A percentile compares a stretch with the other conserved stretches of the same genome.
These are phyloP conservation scores for Alternaria panax DNA, from an alignment of 2,329 filamentous ascomycete species.

Conservation along the genomic window DNA sequence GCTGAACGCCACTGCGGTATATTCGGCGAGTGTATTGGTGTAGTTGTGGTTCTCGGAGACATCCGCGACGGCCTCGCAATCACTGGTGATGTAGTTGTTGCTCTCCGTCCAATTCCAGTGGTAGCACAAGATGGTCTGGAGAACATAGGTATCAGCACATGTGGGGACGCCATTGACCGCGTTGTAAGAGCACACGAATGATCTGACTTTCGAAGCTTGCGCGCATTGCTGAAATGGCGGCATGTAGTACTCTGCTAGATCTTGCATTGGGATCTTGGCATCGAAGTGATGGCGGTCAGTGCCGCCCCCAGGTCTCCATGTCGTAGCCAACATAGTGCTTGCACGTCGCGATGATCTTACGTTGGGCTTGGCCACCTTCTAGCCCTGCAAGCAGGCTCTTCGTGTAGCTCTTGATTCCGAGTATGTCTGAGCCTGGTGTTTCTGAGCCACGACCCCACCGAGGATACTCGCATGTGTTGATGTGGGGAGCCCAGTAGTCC, in stretches of 20 bases:
- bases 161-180: conserved; percentile 72
- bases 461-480: conserved; percentile 70
- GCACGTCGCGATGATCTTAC: conserved; percentile 55
- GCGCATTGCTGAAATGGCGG: conserved; percentile 66
- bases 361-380: conserved; percentile 25
- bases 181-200: conserved; percentile 65
- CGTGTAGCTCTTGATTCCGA: conserved; percentile 58
- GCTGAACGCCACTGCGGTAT: conserved; percentile 56
- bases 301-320: conserved; percentile 40
- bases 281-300: conserved; percentile 59
- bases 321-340: conserved; percentile 54
- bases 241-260: conserved; percentile 72
- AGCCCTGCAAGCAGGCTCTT: conserved; percentile 37
- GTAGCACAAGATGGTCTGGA: conserved; percentile 69
- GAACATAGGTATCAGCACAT: conserved; percentile 68
- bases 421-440: conserved; percentile 66
- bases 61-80: conserved; percentile 70
- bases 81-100: conserved; percentile 69
- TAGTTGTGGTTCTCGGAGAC: conserved; percentile 62
- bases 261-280: conserved; percentile 65
- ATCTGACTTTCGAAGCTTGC: conserved; percentile 54
- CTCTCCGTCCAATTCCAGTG: conserved; percentile 70
- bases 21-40: conserved; percentile 49
- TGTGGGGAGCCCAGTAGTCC: conserved; percentile 71
- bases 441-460: conserved; percentile 67